phyloP scores from a whole-genome alignment of 805 yeast species.

The Ogataea nonfermentans region DNA sequence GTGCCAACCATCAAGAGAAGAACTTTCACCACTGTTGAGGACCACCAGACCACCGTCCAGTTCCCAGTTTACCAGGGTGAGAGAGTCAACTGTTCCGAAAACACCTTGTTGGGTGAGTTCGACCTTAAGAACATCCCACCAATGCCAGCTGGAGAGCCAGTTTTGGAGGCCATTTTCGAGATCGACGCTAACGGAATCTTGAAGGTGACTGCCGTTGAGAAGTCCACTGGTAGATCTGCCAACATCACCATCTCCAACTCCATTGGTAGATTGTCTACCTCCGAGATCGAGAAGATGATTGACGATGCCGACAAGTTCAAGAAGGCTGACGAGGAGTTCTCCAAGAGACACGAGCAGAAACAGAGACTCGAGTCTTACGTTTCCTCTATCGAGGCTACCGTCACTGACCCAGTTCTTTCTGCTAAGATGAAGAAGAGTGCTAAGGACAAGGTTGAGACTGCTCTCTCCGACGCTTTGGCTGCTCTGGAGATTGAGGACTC shows the following conservation, averaged over 20 bases:
- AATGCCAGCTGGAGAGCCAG: slow-evolving; percentile 98
- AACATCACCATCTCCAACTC: slow-evolving; percentile 99
- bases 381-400: slow-evolving; percentile 89
- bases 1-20: slow-evolving; percentile 99
- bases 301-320: slow-evolving; percentile 98
- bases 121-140: slow-evolving; percentile 98
- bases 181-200: slow-evolving; percentile 99
- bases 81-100: slow-evolving; percentile 97
- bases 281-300: slow-evolving; percentile 98
- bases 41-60: slow-evolving; percentile 97
- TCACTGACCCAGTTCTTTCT: slow-evolving; percentile 97
- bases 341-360: slow-evolving; percentile 99
- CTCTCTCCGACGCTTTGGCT: slow-evolving; percentile 97
- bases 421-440: slow-evolving; percentile 97
- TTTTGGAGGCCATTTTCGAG: slow-evolving; percentile 97
- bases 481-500: slow-evolving; percentile 97
- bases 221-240: slow-evolving; percentile 97
- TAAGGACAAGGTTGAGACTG: slow-evolving; percentile 95
- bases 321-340: slow-evolving; percentile 96
- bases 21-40: slow-evolving; percentile 98
- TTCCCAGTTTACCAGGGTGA: slow-evolving; percentile 99
- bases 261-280: slow-evolving; percentile 95
- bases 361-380: slow-evolving; percentile 99
- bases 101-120: slow-evolving; percentile 97
- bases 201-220: slow-evolving; percentile 98